These are phyloP conservation scores for Vanrija sp. DNA, from an alignment of 1,284 basidiomycete genomes.

Conservation along the genomic window DNA sequence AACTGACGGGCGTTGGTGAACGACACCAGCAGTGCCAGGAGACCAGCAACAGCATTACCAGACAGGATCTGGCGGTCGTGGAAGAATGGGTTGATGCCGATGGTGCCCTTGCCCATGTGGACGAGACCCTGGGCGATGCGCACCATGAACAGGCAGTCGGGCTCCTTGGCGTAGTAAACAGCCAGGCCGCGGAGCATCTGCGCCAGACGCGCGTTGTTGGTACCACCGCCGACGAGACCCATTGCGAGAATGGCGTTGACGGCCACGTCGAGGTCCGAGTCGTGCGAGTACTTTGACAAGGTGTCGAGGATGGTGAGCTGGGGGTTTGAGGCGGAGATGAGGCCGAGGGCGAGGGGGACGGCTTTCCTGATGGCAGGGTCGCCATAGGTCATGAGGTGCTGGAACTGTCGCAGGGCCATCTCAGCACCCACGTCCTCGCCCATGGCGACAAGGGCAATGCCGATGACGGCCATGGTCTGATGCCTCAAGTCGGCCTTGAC, in stretches of 20 bases:
- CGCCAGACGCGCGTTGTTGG: slow-evolving; percentile 94
- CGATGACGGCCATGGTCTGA: slow-evolving; percentile 91
- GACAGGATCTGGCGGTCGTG: slow-evolving; percentile 86
- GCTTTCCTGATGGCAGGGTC: slow-evolving; percentile 88
- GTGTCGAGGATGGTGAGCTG: slow-evolving; percentile 94
- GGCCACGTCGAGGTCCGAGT: slow-evolving; percentile 93
- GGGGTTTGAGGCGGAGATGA: slow-evolving; percentile 93
- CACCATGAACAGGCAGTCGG: slow-evolving; percentile 95
- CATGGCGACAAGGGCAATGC: slow-evolving; percentile 93
- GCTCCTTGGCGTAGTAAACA: slow-evolving; percentile 95
- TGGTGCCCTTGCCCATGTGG: slow-evolving; percentile 98
- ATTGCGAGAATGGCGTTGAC: slow-evolving; percentile 98
- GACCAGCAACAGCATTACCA: slow-evolving; percentile 82
- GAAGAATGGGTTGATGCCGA: slow-evolving; percentile 98
- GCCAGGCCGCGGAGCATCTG: slow-evolving; percentile 97
- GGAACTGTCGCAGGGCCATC: slow-evolving; percentile 92
- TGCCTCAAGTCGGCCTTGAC: slow-evolving; percentile 71
- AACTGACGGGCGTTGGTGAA: slow-evolving; percentile 93
- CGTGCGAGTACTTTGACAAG: slow-evolving; percentile 98
- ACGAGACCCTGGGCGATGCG: slow-evolving; percentile 94
- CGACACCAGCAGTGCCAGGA: slow-evolving; percentile 80
- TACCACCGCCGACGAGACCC: slow-evolving; percentile 96
- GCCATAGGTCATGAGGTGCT: slow-evolving; percentile 99
- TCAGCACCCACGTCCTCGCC: slow-evolving; percentile 97
- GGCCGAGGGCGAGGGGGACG: slow-evolving; percentile 92